Conservation (phyloP, 2,329 filamentous ascomycete species). For the Fusarium tupiense region DNA sequence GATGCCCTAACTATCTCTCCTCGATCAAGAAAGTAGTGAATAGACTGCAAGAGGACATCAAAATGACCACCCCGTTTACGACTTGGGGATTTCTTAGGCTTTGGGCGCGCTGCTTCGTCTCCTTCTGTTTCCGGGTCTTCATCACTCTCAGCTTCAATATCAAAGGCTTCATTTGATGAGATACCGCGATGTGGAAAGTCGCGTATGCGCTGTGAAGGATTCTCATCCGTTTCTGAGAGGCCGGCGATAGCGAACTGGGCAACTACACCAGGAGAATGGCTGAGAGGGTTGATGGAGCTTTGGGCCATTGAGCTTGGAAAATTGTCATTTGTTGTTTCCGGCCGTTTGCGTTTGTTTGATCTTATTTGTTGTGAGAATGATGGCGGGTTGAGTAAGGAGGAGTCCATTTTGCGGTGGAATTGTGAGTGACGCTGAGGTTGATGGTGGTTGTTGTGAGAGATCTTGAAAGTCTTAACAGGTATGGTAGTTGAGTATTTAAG, state of each 20-base stretch:
- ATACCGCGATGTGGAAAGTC: conserved; percentile 63
- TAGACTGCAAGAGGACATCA: conserved; percentile 71
- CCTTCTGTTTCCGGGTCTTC: conserved; percentile 31
- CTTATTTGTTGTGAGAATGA: conserved; percentile 26
- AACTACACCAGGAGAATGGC: conserved; percentile 62
- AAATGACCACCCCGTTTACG: conserved; percentile 61
- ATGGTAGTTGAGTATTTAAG: neutral
- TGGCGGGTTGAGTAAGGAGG: conserved; percentile 37
- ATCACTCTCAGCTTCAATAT: conserved; percentile 33
- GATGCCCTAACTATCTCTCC: conserved; percentile 77
- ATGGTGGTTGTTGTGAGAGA: neutral
- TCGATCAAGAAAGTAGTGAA: conserved; percentile 77
- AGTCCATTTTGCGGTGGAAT: conserved; percentile 20
- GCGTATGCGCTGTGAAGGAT: conserved; percentile 51
- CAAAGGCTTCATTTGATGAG: neutral
- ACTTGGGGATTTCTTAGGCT: conserved; percentile 13
- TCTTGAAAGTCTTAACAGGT: neutral
- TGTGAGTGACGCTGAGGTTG: neutral
- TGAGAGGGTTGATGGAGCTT: conserved; percentile 63
- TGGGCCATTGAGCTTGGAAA: conserved; percentile 40
- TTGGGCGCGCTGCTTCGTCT: conserved; percentile 15
- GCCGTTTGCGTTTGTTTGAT: conserved; percentile 38
- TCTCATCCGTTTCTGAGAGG: conserved; percentile 57
- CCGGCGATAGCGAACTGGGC: conserved; percentile 65
- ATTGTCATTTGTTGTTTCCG: neutral